Evolutionary conservation across 345 rosid species (phyloP).

Genomic region (Clausena lansium): DNA sequence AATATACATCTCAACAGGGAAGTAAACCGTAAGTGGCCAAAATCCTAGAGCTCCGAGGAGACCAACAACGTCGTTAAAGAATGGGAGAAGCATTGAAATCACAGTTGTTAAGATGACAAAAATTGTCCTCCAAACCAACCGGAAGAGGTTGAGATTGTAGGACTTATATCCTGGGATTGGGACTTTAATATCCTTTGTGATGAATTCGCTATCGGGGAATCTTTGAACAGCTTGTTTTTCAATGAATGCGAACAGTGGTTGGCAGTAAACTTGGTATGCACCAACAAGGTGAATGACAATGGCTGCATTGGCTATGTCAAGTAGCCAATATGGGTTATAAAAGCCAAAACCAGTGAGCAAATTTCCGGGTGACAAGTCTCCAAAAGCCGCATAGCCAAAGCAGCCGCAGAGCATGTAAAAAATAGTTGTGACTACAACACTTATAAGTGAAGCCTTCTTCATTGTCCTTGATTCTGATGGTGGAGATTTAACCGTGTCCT

Average conservation of each 20-base stretch:
- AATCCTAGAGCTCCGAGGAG: slow-evolving; percentile 87
- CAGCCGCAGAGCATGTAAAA: slow-evolving; percentile 93
- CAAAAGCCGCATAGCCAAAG: slow-evolving; percentile 89
- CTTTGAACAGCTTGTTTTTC: slow-evolving; percentile 50
- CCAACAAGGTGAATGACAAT: slow-evolving; percentile 80
- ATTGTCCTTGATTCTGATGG: slow-evolving; percentile 77
- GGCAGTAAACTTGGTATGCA: slow-evolving; percentile 93
- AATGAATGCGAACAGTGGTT: slow-evolving; percentile 76
- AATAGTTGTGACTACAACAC: slow-evolving; percentile 70
- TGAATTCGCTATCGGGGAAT: slow-evolving; percentile 60
- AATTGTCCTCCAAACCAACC: slow-evolving; percentile 79
- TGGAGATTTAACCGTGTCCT: slow-evolving; percentile 67
- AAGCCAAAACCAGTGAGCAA: slow-evolving; percentile 82
- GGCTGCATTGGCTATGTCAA: slow-evolving; percentile 84
- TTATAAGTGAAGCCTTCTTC: slow-evolving; percentile 69
- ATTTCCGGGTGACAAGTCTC: slow-evolving; percentile 77
- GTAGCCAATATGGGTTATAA: slow-evolving; percentile 80
- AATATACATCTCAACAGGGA: slow-evolving; percentile 91
- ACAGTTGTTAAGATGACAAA: slow-evolving; percentile 70
- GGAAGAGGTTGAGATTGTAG: slow-evolving; percentile 61
- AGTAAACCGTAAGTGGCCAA: slow-evolving; percentile 91
- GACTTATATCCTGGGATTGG: slow-evolving; percentile 44
- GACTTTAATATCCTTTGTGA: slow-evolving; percentile 54
- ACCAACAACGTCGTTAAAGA: slow-evolving; percentile 80
- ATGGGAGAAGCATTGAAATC: slow-evolving; percentile 85